Conservation (phyloP, 257 asterid species). For the Fraxinus excelsior region DNA sequence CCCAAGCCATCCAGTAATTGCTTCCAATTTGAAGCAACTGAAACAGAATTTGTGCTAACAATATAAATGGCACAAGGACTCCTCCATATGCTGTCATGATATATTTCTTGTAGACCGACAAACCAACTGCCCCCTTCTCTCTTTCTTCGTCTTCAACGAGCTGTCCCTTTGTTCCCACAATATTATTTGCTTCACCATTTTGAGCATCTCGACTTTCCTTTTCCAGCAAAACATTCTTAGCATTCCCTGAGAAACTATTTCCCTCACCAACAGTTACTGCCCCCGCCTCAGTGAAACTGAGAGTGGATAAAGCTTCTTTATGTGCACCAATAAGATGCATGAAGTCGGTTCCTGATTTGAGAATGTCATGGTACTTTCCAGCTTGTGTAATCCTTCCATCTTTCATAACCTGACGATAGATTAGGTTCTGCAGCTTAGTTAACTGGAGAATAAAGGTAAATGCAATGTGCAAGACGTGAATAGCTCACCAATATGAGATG, state of each 20-base stretch:
- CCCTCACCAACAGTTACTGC: constrained; percentile 28
- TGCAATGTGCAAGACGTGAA: constrained; percentile 14
- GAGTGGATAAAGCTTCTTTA: constrained; percentile 67
- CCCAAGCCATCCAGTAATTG: constrained; percentile 99
- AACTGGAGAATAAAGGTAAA: constrained; percentile 27
- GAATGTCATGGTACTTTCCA: constrained; percentile 77
- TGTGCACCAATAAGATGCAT: constrained; percentile 94
- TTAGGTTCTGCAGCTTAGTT: constrained; percentile 41
- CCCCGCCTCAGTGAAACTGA: constrained; percentile 46
- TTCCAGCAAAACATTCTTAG: constrained; percentile 34
- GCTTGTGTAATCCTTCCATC: constrained; percentile 77
- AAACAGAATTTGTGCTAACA: constrained; percentile 68
- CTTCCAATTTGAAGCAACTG: constrained; percentile 87
- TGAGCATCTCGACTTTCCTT: constrained; percentile 31
- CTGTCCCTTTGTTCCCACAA: constrained; percentile 48
- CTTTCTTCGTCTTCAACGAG: constrained; percentile 94
- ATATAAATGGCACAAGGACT: constrained; percentile 65
- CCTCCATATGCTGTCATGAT: constrained; percentile 81
- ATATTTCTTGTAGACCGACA: constrained; percentile 79
- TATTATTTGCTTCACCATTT: constrained; percentile 36
- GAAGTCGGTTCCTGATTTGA: constrained; percentile 63
- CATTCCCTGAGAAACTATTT: constrained; percentile 38
- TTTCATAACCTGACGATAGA: constrained; percentile 69
- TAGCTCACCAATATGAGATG: constrained; percentile 62
- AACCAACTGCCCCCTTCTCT: constrained; percentile 80